Base-by-base conservation (phyloP, 176 grass and related monocot genomes). In the Hordeum vulgare region DNA sequence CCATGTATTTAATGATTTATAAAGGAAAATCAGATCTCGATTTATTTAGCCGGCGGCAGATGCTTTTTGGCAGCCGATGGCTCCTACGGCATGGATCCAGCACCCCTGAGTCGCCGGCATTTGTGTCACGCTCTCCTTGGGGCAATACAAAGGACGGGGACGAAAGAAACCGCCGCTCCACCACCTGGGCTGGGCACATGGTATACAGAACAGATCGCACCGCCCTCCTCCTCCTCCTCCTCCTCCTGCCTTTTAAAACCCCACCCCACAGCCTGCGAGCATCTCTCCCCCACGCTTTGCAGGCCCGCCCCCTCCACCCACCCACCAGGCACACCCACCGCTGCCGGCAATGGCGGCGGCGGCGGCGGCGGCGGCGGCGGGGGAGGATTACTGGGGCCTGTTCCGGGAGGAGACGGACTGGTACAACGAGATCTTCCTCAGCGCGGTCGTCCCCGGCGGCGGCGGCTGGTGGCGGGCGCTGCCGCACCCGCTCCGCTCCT, bases 351-450 rank as follows among this genome's bases (percentile, higher is more conserved):
- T 88, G 89, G 91, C 82, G 76, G 76, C 33, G 75, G 74, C 81
- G 39, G 80, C 33, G 75, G 74, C 81, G 39, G 80, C 59, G 71
- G 68, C 79, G 59, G 83, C 26, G 56, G 8, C 45, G 61, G 44
- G 12, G 79, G 21, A 11, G 80, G 67, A 91, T 0, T 93, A 94
- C 76, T 61, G 91, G 56, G 67, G 33, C 3, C 93, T 27, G 64
- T 96, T 99, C 87, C 78, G 60, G 58, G 87, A 85, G 78, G 93
- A 99, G 91, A 87, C 93, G n/a, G 51, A 29, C 27, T 96, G 96
- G 93, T 99, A 89, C 88, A 99, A 94, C 85, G 88, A 87, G 81
- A 85, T 99, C 71, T 81, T 99, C 63, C 85, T 99, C 54, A 82
- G 86, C n/a, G 61, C 51, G 7, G 44, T 94, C 54, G 24, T 85